Evolutionary conservation across 495 filamentous ascomycete genomes (phyloP).

Genomic region (Penicillium manginii): DNA sequence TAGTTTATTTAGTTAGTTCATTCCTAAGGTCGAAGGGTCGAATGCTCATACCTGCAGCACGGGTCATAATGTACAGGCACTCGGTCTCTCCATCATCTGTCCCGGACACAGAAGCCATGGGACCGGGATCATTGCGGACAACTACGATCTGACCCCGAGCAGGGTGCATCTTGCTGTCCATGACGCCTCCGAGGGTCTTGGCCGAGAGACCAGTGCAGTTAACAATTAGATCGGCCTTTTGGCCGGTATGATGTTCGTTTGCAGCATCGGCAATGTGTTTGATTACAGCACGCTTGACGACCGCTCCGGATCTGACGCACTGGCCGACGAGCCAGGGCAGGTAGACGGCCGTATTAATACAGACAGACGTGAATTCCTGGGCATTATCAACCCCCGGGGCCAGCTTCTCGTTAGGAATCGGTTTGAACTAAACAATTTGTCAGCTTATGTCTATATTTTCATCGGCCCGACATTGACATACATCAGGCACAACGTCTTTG

Average conservation of each 20-base stretch:
- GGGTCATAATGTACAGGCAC: slow-evolving; percentile 84
- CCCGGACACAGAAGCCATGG: slow-evolving; percentile 72
- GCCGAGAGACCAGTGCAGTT: slow-evolving; percentile 88
- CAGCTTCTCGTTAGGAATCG: slow-evolving; percentile 58
- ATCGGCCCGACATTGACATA: slow-evolving; percentile 32
- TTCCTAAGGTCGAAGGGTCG: not conserved
- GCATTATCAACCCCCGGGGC: slow-evolving; percentile 67
- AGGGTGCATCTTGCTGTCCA: slow-evolving; percentile 73
- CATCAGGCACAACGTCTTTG: slow-evolving; percentile 72
- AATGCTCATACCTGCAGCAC: slow-evolving; percentile 63
- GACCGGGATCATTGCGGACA: slow-evolving; percentile 78
- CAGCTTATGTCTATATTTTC: slow-evolving; percentile 4
- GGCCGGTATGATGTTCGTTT: slow-evolving; percentile 61
- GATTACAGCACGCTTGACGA: slow-evolving; percentile 63
- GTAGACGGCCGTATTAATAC: slow-evolving; percentile 90
- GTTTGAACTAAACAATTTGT: slow-evolving; percentile 50
- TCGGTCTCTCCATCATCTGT: slow-evolving; percentile 83
- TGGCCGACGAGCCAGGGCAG: slow-evolving; percentile 79
- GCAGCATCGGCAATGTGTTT: slow-evolving; percentile 76
- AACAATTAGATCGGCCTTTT: slow-evolving; percentile 70
- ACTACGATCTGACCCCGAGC: slow-evolving; percentile 86
- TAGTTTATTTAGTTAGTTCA: not conserved
- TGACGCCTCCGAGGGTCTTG: slow-evolving; percentile 77
- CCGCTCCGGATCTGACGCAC: slow-evolving; percentile 70
- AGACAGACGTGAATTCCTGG: slow-evolving; percentile 78